phyloP scores from a whole-genome alignment of 208 protist species.

The Leishmania aethiopica region DNA sequence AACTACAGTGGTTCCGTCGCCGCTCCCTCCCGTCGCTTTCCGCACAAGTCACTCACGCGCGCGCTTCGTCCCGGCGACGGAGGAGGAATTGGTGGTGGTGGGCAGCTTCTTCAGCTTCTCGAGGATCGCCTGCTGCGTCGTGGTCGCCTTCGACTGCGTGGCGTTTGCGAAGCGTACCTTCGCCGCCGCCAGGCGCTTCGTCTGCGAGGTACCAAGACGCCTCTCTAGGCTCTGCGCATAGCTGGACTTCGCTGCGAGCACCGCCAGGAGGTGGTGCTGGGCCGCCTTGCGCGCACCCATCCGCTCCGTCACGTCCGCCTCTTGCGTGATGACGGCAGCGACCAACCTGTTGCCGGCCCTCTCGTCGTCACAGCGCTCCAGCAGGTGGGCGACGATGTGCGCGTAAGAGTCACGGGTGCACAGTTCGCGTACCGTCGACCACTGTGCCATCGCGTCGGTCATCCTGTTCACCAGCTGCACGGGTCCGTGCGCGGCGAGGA shows the following conservation, averaged over 20 bases:
- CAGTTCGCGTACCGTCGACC: constrained; percentile 52
- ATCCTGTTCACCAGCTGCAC: constrained; percentile 38
- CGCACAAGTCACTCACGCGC: constrained; percentile 15
- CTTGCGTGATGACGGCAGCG: constrained; percentile 37
- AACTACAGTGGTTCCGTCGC: not conserved
- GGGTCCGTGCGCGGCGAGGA: constrained; percentile 43
- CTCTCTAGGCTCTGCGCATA: constrained; percentile 52
- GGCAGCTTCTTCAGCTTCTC: constrained; percentile 61
- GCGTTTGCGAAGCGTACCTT: constrained; percentile 64
- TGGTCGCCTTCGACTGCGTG: constrained; percentile 55
- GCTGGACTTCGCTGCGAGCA: constrained; percentile 42
- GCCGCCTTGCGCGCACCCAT: constrained; percentile 56
- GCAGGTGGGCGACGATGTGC: constrained; percentile 46
- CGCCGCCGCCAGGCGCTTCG: constrained; percentile 55
- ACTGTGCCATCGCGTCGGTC: constrained; percentile 36
- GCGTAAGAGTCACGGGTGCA: constrained; percentile 48
- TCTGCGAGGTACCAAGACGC: constrained; percentile 39
- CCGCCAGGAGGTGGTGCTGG: constrained; percentile 58
- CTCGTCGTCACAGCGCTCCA: constrained; percentile 40
- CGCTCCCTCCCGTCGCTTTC: not conserved
- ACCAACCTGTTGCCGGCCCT: constrained; percentile 43
- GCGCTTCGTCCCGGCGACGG: constrained; percentile 14
- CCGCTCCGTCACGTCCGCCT: constrained; percentile 51
- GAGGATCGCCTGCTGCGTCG: constrained; percentile 64
- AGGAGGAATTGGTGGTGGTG: not conserved